Evolutionary conservation across 306 rosid species (phyloP), one percentile per base, ranked within the genome.

Genomic region (Vigna angularis): DNA sequence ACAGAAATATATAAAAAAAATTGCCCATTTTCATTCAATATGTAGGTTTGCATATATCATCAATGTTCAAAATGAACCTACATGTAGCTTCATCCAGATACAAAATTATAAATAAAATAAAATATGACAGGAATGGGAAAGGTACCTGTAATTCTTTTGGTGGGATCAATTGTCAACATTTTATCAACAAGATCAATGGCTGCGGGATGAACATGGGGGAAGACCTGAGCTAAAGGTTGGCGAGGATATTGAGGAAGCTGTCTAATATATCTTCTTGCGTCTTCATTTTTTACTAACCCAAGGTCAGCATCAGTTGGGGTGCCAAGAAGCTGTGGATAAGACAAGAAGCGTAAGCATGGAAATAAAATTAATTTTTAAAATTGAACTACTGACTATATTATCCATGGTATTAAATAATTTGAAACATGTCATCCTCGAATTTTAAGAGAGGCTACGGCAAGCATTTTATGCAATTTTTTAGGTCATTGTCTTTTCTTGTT

Each of bases 231-330:
- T 79, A 95, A 84, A 77, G 87, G 86, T 83, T 93, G 99, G 42
- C 98, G 97, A 78, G 99, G 96, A 83, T 49, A 86, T 59, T 24
- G 90, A 58, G 97, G 85, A 56, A 92, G 93, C 75, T 95, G 99
- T 61, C 89, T 84, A 55, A 95, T 88, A 70, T 95, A 95, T 85
- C 97, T 89, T 84, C 85, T 91, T 0, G 90, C 96, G 45, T 93
- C 98, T 77, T 94, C 99, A 78, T 79, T 93, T 72, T 83, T 89
- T 71, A 89, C 82, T 38, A 91, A 89, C 79, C 98, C 97, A 22
- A 91, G 85, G 80, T 95, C 99, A 16, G 99, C 92, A 18, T 95
- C 99, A 26, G 90, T 88, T 84, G 99, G 99, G 79, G 97, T 92
- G 77, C 99, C 99, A 24, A 95, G 97, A 86, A 95, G 98, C 99